Evolutionary conservation across 2,329 filamentous ascomycete species (phyloP).

Genomic region (Colletotrichum tropicicola): DNA sequence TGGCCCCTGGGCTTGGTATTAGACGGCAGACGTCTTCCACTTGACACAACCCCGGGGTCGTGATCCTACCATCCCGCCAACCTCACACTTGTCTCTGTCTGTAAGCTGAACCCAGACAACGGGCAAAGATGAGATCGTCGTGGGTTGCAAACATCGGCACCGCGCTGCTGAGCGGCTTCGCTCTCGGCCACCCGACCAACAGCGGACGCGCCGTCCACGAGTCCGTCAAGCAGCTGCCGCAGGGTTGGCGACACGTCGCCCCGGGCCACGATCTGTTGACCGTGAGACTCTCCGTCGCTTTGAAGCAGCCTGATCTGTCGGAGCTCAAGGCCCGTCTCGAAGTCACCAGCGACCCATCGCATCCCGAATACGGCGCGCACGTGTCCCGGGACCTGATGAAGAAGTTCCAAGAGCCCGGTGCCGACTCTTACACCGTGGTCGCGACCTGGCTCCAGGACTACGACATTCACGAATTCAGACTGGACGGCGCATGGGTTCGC

Average conservation of each 20-base stretch:
- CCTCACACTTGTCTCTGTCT: background rate
- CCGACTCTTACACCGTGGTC: conserved; percentile 45
- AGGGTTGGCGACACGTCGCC: background rate
- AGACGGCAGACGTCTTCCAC: background rate
- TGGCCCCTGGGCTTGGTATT: background rate
- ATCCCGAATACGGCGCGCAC: conserved; percentile 31
- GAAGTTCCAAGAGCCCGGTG: conserved; percentile 44
- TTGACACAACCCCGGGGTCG: background rate
- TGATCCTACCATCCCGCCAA: background rate
- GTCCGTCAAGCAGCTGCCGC: background rate
- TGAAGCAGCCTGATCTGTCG: conserved; percentile 28
- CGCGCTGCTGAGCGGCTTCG: background rate
- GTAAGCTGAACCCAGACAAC: too few relatives aligned
- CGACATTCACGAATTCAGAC: conserved; percentile 43
- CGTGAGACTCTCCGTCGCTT: conserved; percentile 18
- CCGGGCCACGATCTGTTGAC: background rate
- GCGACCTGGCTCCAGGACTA: conserved; percentile 50
- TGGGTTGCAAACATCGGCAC: too few relatives aligned
- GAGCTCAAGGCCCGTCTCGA: conserved; percentile 28
- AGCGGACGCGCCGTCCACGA: background rate
- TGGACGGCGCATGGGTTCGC: conserved; percentile 51
- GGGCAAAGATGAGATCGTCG: background rate
- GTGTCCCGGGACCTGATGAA: conserved; percentile 47
- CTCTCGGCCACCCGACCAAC: background rate
- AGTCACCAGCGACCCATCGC: conserved; percentile 30